Conservation (phyloP, 345 rosid genomes). For the Syzygium jambos region DNA sequence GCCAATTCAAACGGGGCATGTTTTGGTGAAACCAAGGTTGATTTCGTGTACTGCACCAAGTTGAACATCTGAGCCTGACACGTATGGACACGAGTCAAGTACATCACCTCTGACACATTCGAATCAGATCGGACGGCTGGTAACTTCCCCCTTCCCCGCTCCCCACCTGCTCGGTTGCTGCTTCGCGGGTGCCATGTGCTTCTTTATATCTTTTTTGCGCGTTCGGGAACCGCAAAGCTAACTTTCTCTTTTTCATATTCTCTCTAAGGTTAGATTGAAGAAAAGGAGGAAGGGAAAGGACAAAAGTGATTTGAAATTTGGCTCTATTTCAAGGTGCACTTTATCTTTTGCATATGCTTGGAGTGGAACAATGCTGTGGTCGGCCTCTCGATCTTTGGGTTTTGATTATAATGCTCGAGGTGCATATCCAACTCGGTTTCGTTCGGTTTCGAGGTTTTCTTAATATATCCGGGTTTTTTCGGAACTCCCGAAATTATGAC, state of each 20-base stretch:
- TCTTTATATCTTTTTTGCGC: not conserved
- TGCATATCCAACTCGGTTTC: not conserved
- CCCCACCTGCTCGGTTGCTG: not conserved
- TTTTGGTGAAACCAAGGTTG: not conserved
- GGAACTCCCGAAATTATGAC: rapidly evolving
- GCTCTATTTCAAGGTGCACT: not conserved
- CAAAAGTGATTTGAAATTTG: not conserved
- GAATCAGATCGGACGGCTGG: not conserved
- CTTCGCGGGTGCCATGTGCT: not conserved
- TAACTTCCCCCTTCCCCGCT: not conserved
- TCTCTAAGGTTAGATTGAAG: not conserved
- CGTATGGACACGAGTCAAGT: too few species aligned
- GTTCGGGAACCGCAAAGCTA: not conserved
- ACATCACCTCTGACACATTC: not conserved
- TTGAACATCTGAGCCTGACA: not conserved
- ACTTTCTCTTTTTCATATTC: not conserved
- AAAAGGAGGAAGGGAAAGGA: not conserved
- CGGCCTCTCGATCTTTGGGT: not conserved
- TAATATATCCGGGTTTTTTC: not conserved
- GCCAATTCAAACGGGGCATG: not conserved
- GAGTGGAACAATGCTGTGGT: not conserved
- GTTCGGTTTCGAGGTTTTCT: not conserved
- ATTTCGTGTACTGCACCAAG: not conserved
- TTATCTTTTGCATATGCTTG: not conserved
- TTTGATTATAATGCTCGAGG: not conserved